A percentile compares a stretch with the other conserved stretches of the same genome.
Conservation (phyloP, 768 basidiomycete genomes). For the Trametes cinnabarina region DNA sequence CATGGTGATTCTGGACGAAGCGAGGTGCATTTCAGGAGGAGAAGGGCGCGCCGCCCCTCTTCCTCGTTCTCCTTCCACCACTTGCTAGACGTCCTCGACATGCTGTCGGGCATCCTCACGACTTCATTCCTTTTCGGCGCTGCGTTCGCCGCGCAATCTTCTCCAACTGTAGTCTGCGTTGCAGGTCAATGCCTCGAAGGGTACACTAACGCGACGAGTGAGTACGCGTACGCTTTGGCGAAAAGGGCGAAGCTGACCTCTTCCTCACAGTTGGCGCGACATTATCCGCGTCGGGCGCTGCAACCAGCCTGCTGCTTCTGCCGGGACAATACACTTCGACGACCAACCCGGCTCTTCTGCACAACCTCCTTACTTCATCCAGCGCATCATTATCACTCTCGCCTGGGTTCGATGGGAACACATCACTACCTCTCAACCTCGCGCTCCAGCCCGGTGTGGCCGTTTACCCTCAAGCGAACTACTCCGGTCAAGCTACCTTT, state of each 20-base stretch:
- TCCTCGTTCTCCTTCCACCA: slow-evolving; percentile 14
- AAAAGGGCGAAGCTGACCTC: slow-evolving; percentile 4
- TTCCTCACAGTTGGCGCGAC: slow-evolving; percentile 62
- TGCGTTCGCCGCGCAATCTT: slow-evolving; percentile 46
- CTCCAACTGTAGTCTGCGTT: slow-evolving; percentile 70
- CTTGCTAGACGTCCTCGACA: slow-evolving; percentile 30
- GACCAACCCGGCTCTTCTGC: slow-evolving; percentile 71
- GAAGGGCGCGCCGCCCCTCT: slow-evolving; percentile 2
- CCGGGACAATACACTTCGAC: slow-evolving; percentile 75
- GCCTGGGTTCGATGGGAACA: slow-evolving; percentile 62
- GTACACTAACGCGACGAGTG: slow-evolving; percentile 65
- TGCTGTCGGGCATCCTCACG: slow-evolving; percentile 41
- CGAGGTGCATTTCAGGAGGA: slow-evolving; percentile 19
- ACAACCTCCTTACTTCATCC: slow-evolving; percentile 62
- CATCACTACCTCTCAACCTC: slow-evolving; percentile 64
- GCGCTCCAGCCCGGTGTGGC: slow-evolving; percentile 65
- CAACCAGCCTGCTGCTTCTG: slow-evolving; percentile 59
- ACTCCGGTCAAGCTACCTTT: slow-evolving; percentile 64
- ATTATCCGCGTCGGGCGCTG: slow-evolving; percentile 52
- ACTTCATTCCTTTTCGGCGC: slow-evolving; percentile 37
- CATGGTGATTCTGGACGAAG: slow-evolving; percentile 25
- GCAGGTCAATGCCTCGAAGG: slow-evolving; percentile 88
- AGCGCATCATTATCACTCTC: slow-evolving; percentile 58
- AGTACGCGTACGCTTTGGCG: slow-evolving; percentile 35
- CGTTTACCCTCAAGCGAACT: slow-evolving; percentile 59